Evolutionary conservation across 2,329 filamentous ascomycete species (phyloP).

Genomic region (Fusarium nelsonii): DNA sequence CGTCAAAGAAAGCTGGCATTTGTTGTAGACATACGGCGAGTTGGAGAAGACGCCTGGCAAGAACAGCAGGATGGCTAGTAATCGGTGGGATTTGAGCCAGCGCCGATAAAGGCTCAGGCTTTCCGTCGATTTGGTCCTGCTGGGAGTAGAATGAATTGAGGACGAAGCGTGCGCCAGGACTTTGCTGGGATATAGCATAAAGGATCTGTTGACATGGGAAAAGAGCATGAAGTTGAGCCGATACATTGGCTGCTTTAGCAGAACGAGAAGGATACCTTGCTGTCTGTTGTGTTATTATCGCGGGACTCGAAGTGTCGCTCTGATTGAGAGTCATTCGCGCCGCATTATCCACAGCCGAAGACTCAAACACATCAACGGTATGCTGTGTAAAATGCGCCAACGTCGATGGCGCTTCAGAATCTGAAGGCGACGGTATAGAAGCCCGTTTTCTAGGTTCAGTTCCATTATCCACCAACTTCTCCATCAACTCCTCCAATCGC

Average conservation of each 20-base stretch:
- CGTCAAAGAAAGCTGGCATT: conserved; percentile 52
- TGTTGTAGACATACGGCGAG: conserved; percentile 62
- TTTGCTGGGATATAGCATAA: conserved; percentile 43
- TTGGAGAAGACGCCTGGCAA: conserved; percentile 62
- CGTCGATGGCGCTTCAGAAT: conserved; percentile 10
- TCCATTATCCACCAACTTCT: conserved; percentile 57
- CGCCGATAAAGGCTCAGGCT: conserved; percentile 48
- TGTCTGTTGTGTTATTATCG: conserved; percentile 7
- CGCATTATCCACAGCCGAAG: conserved; percentile 40
- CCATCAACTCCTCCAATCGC: conserved; percentile 61
- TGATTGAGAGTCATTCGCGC: conserved; percentile 32
- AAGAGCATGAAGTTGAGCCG: conserved; percentile 38
- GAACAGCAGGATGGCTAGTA: conserved; percentile 60
- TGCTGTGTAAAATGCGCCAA: conserved; percentile 45
- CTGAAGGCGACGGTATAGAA: conserved; percentile 37
- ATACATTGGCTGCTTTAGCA: conserved; percentile 31
- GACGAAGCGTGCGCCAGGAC: conserved; percentile 45
- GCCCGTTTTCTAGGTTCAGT: not conserved
- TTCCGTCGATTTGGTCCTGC: conserved; percentile 51
- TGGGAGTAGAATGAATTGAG: conserved; percentile 47
- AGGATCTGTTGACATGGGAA: conserved; percentile 42
- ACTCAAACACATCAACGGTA: conserved; percentile 36
- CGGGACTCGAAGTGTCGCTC: not conserved
- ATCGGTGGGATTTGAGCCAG: conserved; percentile 53
- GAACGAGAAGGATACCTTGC: conserved; percentile 4